A percentile compares a stretch with the other conserved stretches of the same genome.
phyloP scores from a whole-genome alignment of 495 filamentous ascomycete species.

The Tuber brumale region DNA sequence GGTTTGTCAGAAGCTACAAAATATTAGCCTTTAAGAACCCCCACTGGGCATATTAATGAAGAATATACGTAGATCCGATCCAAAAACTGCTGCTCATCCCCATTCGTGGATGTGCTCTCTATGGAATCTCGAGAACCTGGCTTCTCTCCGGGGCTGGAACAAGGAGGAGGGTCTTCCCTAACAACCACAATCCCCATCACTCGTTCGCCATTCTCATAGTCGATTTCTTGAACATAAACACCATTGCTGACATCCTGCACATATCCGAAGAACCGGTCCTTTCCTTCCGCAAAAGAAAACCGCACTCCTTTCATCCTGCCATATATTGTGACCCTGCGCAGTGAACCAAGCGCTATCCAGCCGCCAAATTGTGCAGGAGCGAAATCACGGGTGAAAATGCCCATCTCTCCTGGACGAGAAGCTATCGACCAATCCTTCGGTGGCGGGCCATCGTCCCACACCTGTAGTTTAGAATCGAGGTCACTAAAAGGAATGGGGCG shows the following conservation, averaged over 20 bases:
- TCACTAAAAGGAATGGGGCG: slow-evolving; percentile 37
- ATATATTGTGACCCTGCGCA: slow-evolving; percentile 31
- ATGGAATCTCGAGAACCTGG: neutral
- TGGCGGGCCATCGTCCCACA: slow-evolving; percentile 38
- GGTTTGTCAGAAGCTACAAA: slow-evolving; percentile 29
- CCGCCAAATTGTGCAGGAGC: slow-evolving; percentile 23
- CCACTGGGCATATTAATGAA: neutral
- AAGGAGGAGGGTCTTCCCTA: neutral
- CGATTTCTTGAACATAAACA: slow-evolving; percentile 29
- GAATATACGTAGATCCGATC: slow-evolving; percentile 17
- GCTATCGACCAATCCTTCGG: slow-evolving; percentile 30
- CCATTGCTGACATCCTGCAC: slow-evolving; percentile 18
- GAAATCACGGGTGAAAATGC: slow-evolving; percentile 20
- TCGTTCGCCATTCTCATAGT: slow-evolving; percentile 24
- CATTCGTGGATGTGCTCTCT: slow-evolving; percentile 9
- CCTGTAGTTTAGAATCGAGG: slow-evolving; percentile 21
- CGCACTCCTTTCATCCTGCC: slow-evolving; percentile 37
- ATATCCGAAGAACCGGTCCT: slow-evolving; percentile 32
- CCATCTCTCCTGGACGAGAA: slow-evolving; percentile 25
- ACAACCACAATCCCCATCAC: slow-evolving; percentile 34
- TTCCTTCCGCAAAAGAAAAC: slow-evolving; percentile 25
- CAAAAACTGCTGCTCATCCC: slow-evolving; percentile 15
- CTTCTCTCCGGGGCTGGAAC: neutral
- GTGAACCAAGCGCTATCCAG: slow-evolving; percentile 26
- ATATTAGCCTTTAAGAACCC: neutral